Conservation (phyloP, 345 rosid genomes). For the Angophora floribunda region DNA sequence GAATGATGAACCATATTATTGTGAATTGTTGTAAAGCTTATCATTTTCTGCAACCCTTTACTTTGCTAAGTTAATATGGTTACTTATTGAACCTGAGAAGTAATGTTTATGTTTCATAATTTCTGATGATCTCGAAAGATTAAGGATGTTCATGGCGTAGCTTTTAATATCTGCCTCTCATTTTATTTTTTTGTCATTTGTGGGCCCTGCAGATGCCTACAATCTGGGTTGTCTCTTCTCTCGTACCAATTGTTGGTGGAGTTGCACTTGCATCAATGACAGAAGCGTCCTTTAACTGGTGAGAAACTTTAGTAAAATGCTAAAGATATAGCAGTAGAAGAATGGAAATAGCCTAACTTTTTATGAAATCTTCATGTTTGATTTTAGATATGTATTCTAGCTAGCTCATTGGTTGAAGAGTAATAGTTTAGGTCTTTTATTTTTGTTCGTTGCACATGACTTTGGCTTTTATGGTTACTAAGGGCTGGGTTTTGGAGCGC, state of each 20-base stretch:
- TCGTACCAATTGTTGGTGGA: constrained; percentile 81
- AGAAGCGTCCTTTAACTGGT: constrained; percentile 81
- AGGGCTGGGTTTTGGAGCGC: constrained; percentile 32
- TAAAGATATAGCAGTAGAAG: neutral
- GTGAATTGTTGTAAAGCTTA: neutral
- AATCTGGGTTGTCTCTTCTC: constrained; percentile 47
- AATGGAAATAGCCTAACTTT: neutral
- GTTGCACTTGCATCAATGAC: constrained; percentile 90
- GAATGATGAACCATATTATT: neutral
- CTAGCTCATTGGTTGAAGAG: neutral
- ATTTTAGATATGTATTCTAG: neutral
- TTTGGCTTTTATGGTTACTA: neutral
- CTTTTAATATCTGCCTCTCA: neutral
- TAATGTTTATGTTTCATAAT: neutral
- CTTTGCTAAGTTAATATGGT: neutral
- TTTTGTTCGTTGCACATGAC: neutral
- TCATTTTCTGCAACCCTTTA: neutral
- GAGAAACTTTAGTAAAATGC: neutral
- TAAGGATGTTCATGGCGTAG: neutral
- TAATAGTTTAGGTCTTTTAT: neutral
- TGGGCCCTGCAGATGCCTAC: constrained; percentile 42
- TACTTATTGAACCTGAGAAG: neutral
- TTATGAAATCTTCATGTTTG: neutral
- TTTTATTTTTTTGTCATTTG: neutral
- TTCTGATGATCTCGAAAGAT: neutral